phyloP scores from a whole-genome alignment of 1,284 basidiomycete species.

The Sanguinoderma infundibulare region DNA sequence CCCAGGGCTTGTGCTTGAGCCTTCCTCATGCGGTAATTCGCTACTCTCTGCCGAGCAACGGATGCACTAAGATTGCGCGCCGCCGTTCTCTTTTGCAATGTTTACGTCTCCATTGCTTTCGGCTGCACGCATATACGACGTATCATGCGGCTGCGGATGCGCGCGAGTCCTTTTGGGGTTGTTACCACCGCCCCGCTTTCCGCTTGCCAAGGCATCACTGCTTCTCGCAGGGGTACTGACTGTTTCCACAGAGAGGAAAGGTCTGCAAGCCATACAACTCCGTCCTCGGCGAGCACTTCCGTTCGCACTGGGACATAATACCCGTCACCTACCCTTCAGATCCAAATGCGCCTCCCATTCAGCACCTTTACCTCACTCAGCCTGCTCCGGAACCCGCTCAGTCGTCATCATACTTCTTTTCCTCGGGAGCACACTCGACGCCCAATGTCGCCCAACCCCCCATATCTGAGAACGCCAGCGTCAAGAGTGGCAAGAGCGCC shows the following conservation, averaged over 20 bases:
- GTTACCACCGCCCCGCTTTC: neutral
- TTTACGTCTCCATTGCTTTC: neutral
- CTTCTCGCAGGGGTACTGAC: neutral
- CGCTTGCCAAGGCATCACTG: neutral
- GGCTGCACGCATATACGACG: no score
- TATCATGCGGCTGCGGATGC: neutral
- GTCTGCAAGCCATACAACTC: slow-evolving; percentile 98
- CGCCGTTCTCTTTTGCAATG: no score
- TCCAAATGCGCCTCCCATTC: slow-evolving; percentile 48
- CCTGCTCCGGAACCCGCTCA: slow-evolving; percentile 34
- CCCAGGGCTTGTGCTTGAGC: neutral
- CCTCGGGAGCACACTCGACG: slow-evolving; percentile 33
- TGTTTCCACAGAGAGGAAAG: slow-evolving; percentile 69
- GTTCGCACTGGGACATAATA: slow-evolving; percentile 84
- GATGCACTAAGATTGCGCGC: no score
- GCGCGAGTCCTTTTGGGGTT: neutral
- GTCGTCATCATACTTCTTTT: slow-evolving; percentile 21
- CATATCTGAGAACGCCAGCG: slow-evolving; percentile 55
- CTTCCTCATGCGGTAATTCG: neutral
- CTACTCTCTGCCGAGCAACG: neutral
- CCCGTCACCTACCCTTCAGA: slow-evolving; percentile 61
- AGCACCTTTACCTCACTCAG: slow-evolving; percentile 47
- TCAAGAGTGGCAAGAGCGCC: slow-evolving; percentile 52
- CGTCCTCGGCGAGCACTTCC: slow-evolving; percentile 91
- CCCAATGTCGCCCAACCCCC: slow-evolving; percentile 32